Base-by-base conservation (phyloP, 441 rosid genomes). In the Capsella rubella region DNA sequence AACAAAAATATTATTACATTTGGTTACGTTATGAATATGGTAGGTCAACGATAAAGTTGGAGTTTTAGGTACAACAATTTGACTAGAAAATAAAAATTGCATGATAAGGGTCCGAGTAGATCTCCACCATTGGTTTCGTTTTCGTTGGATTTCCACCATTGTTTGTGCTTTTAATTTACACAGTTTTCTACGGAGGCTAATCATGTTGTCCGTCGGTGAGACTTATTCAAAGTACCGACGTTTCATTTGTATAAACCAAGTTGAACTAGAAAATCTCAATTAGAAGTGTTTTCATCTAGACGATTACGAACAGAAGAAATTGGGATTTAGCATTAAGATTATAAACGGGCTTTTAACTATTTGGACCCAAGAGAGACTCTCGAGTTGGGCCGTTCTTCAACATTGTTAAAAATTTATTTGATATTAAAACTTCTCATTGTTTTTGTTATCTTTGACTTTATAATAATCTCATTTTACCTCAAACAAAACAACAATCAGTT, bases 111-210 rank as follows among this genome's bases (percentile, higher is more conserved):
- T 21, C 25, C 60, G 25, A 69, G 46, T 69, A 69, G 60, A 45
- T 47, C 3, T 66, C 72, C 75, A 75, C 79, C 74, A 61, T 13
- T 67, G 40, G 49, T 74, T 74, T 59, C 18, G 9, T 50, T 74
- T 59, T 31, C 52, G 39, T 53, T 67, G 63, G 27, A 74, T 53
- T 39, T 61, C 64, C 64, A 73, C 71, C 57, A 45, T 55, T 34
- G 7, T 27, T 35, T 35, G 45, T 34, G 51, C 71, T 56, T 65
- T 64, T n/a, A n/a, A n/a, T n/a, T n/a, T 37, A 65, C 58, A 37
- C 5, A 64, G 28, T 37, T 64, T 73, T 47, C 59, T 12, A 55
- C 59, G 39, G 9, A 51, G 9, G 4, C 34, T 53, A 69, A 69
- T 69, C 65, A 64, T 63, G 46, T 3, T 52, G 56, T 67, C 37